phyloP scores from a whole-genome alignment of 371 early-diverging fungal genomes.

The Nosema muscidifuracis region DNA sequence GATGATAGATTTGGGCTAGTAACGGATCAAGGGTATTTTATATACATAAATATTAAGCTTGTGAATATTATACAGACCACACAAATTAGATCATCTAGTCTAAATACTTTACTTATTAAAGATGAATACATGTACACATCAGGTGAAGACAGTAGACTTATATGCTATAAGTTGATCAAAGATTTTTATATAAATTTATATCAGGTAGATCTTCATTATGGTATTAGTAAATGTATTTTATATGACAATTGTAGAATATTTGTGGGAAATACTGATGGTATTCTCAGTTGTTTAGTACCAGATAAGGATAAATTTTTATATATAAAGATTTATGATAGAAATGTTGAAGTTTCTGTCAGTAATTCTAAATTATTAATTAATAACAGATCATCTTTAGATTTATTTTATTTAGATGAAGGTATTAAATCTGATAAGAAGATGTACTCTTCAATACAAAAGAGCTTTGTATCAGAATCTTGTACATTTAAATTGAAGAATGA shows the following conservation, averaged over 20 bases:
- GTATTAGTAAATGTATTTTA: conserved; percentile 29
- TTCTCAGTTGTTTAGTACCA: neutral
- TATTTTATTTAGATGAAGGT: neutral
- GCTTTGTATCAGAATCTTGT: neutral
- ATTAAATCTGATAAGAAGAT: neutral
- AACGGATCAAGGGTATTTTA: conserved; percentile 14
- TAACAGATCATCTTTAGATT: neutral
- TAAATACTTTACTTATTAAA: conserved; percentile 11
- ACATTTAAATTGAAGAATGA: neutral
- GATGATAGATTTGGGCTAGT: conserved; percentile 19
- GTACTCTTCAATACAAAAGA: neutral
- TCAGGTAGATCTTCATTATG: conserved; percentile 33
- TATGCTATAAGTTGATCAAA: conserved; percentile 16
- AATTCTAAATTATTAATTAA: neutral
- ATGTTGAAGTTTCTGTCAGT: neutral
- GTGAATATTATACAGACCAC: conserved; percentile 18
- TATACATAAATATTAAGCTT: conserved; percentile 10
- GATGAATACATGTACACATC: conserved; percentile 35
- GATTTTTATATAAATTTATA: conserved; percentile 23
- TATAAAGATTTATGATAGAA: conserved; percentile 24
- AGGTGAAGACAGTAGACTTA: conserved; percentile 38
- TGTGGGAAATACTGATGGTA: conserved; percentile 32
- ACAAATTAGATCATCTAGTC: conserved; percentile 19
- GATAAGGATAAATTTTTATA: conserved; percentile 13
- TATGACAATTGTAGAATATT: conserved; percentile 20